Evolutionary conservation across 2,329 filamentous ascomycete genomes (phyloP).

Genomic region (Leptographium wingfieldii): DNA sequence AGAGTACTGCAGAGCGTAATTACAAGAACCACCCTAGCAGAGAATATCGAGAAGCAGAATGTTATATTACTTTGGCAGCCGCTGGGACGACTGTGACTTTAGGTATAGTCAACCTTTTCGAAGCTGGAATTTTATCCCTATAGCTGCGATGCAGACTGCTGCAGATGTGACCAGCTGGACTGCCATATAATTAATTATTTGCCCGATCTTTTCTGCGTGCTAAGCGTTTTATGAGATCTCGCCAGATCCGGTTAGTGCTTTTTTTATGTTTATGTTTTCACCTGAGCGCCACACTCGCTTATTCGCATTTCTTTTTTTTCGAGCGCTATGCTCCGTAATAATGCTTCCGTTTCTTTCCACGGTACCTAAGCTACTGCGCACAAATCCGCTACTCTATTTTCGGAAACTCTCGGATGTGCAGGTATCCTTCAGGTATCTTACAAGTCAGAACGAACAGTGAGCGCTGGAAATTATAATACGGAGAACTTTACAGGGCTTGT

Average conservation of each 20-base stretch:
- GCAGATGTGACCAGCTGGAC: neutral
- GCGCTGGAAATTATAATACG: no score
- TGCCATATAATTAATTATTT: neutral
- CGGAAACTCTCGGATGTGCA: neutral
- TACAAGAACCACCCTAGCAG: neutral
- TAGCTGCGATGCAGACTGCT: neutral
- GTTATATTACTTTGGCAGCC: conserved; percentile 4
- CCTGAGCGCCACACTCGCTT: neutral
- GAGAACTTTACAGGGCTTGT: no score
- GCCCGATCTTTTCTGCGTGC: neutral
- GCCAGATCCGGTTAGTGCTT: neutral
- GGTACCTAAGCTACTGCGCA: neutral
- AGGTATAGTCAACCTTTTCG: neutral
- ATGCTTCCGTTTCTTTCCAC: neutral
- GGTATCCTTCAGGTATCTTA: neutral
- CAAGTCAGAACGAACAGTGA: no score
- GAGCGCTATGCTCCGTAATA: neutral
- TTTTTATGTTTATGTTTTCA: neutral
- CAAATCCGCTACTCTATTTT: neutral
- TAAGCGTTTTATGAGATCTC: neutral
- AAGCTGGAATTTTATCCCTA: neutral
- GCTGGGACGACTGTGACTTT: conserved; percentile 1
- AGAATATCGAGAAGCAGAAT: neutral
- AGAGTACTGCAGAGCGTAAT: neutral
- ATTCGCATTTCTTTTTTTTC: neutral